Base-by-base conservation (phyloP, 768 basidiomycete genomes). In the Mycena belliarum region DNA sequence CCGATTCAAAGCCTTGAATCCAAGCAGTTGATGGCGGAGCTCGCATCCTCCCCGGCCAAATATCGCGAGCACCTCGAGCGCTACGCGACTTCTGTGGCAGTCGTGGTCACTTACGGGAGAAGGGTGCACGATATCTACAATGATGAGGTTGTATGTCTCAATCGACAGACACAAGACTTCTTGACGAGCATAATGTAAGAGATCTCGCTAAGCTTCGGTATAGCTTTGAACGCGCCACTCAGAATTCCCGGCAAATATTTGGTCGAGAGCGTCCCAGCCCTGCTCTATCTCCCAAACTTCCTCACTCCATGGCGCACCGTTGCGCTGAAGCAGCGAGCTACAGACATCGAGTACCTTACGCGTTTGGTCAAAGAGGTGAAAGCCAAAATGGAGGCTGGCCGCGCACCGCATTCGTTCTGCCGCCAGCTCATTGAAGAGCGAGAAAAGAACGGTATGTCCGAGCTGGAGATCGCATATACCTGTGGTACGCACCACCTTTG, bases 201-300 rank as follows among this genome's bases (percentile, higher is more conserved):
- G 12, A 35, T 35, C 6, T 25, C 6, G 15, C 67, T 58, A 25
- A 21, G 9, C 24, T 26, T 40, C 32, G 24, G 16, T 45, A 26
- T 28, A 11, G 8, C 11, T 26, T 40, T 1, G 28, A 37, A 47
- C 29, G 29, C 7, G 24, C 25, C 33, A 15, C 18, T 6, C 26
- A 80, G 79, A 48, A 78, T 80, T 55, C 79, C 78, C 3, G 78
- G 79, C 26, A 81, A 79, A 64, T 79, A 78, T 49, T 56, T 81
- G 4, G 79, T 81, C 14, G 79, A 81, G 64, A 76, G 76, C 2
- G 73, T 76, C 73, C 79, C 79, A 0, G 79, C 78, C 73, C 70
- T 81, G 2, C 66, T 79, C 6, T 76, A 75, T 50, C 70, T 81
- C 21, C 79, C 79, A 8, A 50, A 58, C 18, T 61, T 64, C 49